Conservation (phyloP, 2,329 filamentous ascomycete species). For the Aspergillus neoniger region DNA sequence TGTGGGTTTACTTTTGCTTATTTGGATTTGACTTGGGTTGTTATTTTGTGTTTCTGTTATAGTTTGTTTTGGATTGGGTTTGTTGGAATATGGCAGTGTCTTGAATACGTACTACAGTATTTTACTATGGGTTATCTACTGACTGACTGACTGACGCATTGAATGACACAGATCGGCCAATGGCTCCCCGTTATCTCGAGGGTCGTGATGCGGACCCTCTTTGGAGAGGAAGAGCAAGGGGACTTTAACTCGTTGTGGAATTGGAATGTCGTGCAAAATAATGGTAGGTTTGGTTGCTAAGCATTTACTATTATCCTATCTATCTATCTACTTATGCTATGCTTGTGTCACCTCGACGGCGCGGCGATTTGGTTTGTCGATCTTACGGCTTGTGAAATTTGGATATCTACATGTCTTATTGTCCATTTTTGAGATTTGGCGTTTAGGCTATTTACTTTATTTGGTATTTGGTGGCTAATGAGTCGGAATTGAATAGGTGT, state of each 20-base stretch:
- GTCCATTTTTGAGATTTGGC: background rate
- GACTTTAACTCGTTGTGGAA: conserved; percentile 65
- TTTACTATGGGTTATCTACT: background rate
- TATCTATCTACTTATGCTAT: background rate
- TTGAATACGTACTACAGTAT: too few species aligned
- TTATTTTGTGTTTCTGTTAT: background rate
- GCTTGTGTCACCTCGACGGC: background rate
- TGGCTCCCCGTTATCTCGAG: conserved; percentile 60
- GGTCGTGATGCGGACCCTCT: conserved; percentile 70
- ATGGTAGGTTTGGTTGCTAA: conserved; percentile 55
- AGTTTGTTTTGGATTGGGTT: background rate
- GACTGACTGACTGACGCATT: background rate
- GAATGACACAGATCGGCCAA: conserved; percentile 41
- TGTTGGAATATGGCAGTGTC: background rate
- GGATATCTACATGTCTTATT: background rate
- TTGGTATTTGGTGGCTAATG: background rate
- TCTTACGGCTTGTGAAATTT: background rate
- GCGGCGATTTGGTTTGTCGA: background rate
- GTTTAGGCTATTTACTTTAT: background rate
- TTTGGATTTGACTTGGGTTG: background rate
- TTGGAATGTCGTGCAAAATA: conserved; percentile 98
- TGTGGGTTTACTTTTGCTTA: background rate
- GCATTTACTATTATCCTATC: too few species aligned
- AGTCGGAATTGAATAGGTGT: conserved; percentile 53
- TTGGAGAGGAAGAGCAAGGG: conserved; percentile 37